phyloP scores from a whole-genome alignment of 768 basidiomycete genomes.

The Trametes gibbosa region DNA sequence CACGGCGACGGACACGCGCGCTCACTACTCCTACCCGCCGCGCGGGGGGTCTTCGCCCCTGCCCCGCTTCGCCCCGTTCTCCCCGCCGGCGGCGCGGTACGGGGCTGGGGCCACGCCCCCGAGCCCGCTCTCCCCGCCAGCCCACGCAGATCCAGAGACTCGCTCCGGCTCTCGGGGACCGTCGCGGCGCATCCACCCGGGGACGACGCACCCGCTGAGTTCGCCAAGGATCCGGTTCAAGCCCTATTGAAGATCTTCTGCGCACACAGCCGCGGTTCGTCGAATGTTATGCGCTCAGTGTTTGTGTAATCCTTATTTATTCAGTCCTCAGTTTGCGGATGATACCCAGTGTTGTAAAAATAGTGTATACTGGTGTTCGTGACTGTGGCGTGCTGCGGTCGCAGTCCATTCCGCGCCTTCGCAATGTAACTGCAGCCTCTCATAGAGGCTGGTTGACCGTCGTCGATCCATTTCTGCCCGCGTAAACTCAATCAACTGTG shows the following conservation, averaged over 20 bases:
- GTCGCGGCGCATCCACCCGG: no score
- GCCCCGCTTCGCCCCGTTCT: conserved; percentile 12
- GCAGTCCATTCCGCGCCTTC: background rate
- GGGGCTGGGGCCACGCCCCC: background rate
- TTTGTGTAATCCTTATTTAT: no score
- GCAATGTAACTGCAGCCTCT: conserved; percentile 1
- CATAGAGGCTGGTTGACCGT: background rate
- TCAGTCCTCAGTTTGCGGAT: no score
- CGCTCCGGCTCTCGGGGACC: no score
- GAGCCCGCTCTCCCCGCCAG: no score
- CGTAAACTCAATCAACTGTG: background rate
- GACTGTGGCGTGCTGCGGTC: background rate
- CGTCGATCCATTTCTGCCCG: background rate
- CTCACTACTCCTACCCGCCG: background rate
- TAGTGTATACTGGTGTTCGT: background rate
- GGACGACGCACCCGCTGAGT: no score
- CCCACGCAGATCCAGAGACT: no score
- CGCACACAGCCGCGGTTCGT: no score
- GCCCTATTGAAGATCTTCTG: no score
- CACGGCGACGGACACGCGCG: background rate
- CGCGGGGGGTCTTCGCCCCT: no score
- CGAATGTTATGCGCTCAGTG: no score
- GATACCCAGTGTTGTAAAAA: background rate
- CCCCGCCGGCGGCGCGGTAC: conserved; percentile 1
- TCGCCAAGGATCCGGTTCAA: no score